Conservation (phyloP, 164 flowering plant genomes). For the Vitis amurensis region DNA sequence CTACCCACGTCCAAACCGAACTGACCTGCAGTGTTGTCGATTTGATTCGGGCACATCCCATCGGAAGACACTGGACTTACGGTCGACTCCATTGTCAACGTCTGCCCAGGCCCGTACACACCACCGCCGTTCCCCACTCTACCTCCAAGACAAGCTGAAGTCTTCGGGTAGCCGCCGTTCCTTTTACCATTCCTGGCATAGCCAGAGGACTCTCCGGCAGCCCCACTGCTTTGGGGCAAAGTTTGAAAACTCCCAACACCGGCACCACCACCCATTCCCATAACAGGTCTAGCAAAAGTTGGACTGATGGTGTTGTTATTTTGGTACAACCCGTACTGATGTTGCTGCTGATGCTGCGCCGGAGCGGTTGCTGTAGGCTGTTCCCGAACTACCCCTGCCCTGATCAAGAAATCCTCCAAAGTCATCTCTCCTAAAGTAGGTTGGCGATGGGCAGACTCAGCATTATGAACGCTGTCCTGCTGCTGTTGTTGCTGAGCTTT, state of each 20-base stretch:
- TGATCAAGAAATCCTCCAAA: conserved; percentile 81
- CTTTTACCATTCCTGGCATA: conserved; percentile 34
- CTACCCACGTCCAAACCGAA: conserved; percentile 58
- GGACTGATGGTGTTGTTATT: conserved; percentile 14
- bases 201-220: conserved; percentile 30
- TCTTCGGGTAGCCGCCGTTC: conserved; percentile 30
- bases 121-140: conserved; percentile 45
- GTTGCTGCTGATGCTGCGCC: conserved; percentile 27
- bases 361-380: conserved; percentile 4
- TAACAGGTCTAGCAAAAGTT: conserved; percentile 28
- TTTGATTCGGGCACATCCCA: conserved; percentile 47
- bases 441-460: conserved; percentile 47
- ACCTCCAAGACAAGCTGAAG: conserved; percentile 41
- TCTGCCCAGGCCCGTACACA: conserved; percentile 26
- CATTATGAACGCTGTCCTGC: conserved; percentile 12
- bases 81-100: conserved; percentile 45
- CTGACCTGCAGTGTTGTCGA: conserved; percentile 38
- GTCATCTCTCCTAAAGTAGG: conserved; percentile 96
- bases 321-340: conserved; percentile 39
- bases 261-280: conserved; percentile 24
- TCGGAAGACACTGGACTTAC: conserved; percentile 74
- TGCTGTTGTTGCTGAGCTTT: conserved; percentile 23
- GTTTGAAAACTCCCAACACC: conserved; percentile 22
- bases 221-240: conserved; percentile 22
- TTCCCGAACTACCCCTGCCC: conserved; percentile 86